Evolutionary conservation across 371 early-diverging fungal species (phyloP).

Genomic region (Fennellomyces sp.): DNA sequence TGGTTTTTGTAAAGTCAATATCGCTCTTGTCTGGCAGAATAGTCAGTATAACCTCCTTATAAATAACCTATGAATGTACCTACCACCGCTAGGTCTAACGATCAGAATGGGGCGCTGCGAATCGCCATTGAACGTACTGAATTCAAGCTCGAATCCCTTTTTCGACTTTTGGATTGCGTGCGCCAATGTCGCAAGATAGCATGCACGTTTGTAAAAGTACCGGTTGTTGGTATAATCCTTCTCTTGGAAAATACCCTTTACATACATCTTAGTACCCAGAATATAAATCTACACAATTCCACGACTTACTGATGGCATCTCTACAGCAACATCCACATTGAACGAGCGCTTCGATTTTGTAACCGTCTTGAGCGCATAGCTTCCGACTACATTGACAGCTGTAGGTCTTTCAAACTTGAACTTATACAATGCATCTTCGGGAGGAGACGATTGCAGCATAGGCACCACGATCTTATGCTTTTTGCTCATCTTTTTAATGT

Average conservation of each 20-base stretch:
- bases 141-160: slow-evolving; percentile 62
- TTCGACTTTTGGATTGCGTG: slow-evolving; percentile 52
- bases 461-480: slow-evolving; percentile 66
- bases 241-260: slow-evolving; percentile 77
- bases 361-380: slow-evolving; percentile 82
- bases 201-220: slow-evolving; percentile 95
- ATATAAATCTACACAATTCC: neutral
- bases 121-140: slow-evolving; percentile 71
- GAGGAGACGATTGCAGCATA: slow-evolving; percentile 75
- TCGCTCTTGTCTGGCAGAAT: slow-evolving; percentile 55
- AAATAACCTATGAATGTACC: neutral
- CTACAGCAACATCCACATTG: slow-evolving; percentile 90
- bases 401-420: slow-evolving; percentile 79
- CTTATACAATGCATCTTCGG: slow-evolving; percentile 69
- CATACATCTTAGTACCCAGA: neutral
- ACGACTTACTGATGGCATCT: slow-evolving; percentile 81
- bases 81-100: slow-evolving; percentile 60
- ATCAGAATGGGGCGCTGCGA: slow-evolving; percentile 77
- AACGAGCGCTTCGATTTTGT: slow-evolving; percentile 62
- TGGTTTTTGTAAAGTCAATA: slow-evolving; percentile 59
- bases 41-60: slow-evolving; percentile 7
- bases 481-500: slow-evolving; percentile 49
- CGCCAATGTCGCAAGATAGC: slow-evolving; percentile 79
- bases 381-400: slow-evolving; percentile 85
- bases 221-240: slow-evolving; percentile 93